Evolutionary conservation across 768 basidiomycete species (phyloP), one percentile per base, ranked within the genome.

Genomic region (Boletales sp.): DNA sequence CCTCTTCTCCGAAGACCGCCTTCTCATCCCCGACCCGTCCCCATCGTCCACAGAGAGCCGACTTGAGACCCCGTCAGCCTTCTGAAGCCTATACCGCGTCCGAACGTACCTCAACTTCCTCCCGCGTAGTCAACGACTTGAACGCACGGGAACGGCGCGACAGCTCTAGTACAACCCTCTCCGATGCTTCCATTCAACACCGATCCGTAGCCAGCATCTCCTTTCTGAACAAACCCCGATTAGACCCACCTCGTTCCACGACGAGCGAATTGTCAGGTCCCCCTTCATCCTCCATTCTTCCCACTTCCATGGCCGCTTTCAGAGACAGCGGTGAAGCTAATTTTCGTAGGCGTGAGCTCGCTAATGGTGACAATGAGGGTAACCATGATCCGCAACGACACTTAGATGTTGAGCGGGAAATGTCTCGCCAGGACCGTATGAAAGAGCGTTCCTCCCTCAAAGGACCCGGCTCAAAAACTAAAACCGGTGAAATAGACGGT

Each of bases 401-500:
- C 56, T 71, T 72, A 53, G 87, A 87, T 57, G 66, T 78, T 11
- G 84, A 86, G 53, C 76, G 75, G 10, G 86, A 88, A 65, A 80
- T 28, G 5, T 28, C 25, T 28, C 25, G 25, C 25, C 25, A 71
- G 57, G 72, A 63, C n/a, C 77, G 83, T 50, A 84, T 88, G 61
- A 76, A 75, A 55, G 84, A 87, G 49, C 83, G 79, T 62, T 80
- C 79, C 28, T 83, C 86, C 33, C 80, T 82, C 31, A 72, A 81
- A 47, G 73, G 71, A 51, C 61, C 65, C 12, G 80, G 74, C 41
- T 77, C 79, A 34, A 81, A 75, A 57, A 72, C 81, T 38, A 81
- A 77, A 63, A 76, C 80, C 41, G 91, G 89, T 8, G 90, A 93
- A 63, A 90, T 95, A 57, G 93, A 94, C 65, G 88, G 89, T 86